Percentiles rank a stretch among this genome's conserved stretches.
phyloP scores from a whole-genome alignment of 116 monocot genomes.

The Cymodocea nodosa region DNA sequence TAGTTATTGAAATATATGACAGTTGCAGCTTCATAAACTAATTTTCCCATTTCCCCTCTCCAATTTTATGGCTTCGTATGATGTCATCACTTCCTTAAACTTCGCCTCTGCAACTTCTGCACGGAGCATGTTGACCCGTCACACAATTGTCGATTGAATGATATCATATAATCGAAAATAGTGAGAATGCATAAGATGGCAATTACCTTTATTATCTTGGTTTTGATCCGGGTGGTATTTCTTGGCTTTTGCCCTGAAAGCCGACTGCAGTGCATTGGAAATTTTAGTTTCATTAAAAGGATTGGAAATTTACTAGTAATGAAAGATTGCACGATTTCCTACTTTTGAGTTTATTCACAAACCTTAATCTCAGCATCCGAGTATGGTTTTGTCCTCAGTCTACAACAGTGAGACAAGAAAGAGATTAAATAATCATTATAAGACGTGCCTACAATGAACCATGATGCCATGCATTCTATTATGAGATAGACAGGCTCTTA shows the following conservation, averaged over 20 bases:
- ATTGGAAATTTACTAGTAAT: background rate
- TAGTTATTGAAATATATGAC: background rate
- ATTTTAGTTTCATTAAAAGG: background rate
- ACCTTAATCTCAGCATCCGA: constrained; percentile 88
- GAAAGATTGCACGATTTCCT: background rate
- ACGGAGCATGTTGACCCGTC: background rate
- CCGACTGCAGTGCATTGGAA: constrained; percentile 32
- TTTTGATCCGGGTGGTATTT: constrained; percentile 94
- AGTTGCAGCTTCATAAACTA: constrained; percentile 3
- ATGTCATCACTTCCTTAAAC: constrained; percentile 86
- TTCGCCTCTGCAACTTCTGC: constrained; percentile 86
- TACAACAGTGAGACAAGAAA: constrained; percentile 9
- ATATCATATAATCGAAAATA: background rate
- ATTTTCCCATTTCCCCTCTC: constrained; percentile 43
- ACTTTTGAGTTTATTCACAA: too few relatives aligned
- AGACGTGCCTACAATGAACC: too few relatives aligned
- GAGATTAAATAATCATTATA: constrained; percentile 1
- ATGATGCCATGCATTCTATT: too few relatives aligned
- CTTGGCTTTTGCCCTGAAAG: constrained; percentile 93
- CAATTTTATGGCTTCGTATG: constrained; percentile 86
- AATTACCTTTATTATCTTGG: constrained; percentile 67
- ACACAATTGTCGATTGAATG: background rate
- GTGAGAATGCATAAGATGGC: background rate
- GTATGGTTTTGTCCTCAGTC: constrained; percentile 54
- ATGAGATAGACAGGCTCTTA: too few relatives aligned